phyloP scores from a whole-genome alignment of 257 asterid species.

The Schizonepeta tenuifolia region DNA sequence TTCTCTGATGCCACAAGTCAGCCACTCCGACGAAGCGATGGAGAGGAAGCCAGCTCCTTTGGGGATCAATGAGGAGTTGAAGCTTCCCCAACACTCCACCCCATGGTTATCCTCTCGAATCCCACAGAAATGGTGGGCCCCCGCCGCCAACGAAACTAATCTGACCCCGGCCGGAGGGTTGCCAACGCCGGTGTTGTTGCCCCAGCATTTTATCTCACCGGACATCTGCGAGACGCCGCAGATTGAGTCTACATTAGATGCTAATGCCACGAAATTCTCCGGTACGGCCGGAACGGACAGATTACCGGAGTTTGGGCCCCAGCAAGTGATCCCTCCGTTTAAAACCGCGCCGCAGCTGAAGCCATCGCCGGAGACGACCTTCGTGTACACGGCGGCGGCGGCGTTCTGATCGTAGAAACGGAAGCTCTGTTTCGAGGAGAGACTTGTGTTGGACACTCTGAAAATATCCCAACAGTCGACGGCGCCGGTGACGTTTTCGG shows the following conservation, averaged over 20 bases:
- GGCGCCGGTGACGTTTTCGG: slow-evolving; percentile 56
- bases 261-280: slow-evolving; percentile 45
- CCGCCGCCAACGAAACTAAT: slow-evolving; percentile 76
- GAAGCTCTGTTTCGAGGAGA: slow-evolving; percentile 50
- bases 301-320: slow-evolving; percentile 70
- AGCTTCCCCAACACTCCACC: slow-evolving; percentile 86
- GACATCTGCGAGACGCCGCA: slow-evolving; percentile 68
- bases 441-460: slow-evolving; percentile 35
- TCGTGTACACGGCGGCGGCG: slow-evolving; percentile 45
- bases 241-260: slow-evolving; percentile 64
- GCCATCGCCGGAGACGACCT: slow-evolving; percentile 84
- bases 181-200: slow-evolving; percentile 31
- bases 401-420: slow-evolving; percentile 51
- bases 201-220: slow-evolving; percentile 82
- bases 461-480: slow-evolving; percentile 92
- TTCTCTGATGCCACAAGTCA: slow-evolving; percentile 87
- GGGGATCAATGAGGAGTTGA: slow-evolving; percentile 69
- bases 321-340: slow-evolving; percentile 69
- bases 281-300: slow-evolving; percentile 46
- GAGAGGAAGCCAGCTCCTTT: slow-evolving; percentile 83
- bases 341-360: slow-evolving; percentile 69
- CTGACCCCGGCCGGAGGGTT: slow-evolving; percentile 56
- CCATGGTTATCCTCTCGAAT: slow-evolving; percentile 83
- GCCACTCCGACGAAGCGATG: slow-evolving; percentile 68
- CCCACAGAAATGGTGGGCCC: slow-evolving; percentile 79